phyloP scores from a whole-genome alignment of 257 asterid species.

The Solanum sejunctum region DNA sequence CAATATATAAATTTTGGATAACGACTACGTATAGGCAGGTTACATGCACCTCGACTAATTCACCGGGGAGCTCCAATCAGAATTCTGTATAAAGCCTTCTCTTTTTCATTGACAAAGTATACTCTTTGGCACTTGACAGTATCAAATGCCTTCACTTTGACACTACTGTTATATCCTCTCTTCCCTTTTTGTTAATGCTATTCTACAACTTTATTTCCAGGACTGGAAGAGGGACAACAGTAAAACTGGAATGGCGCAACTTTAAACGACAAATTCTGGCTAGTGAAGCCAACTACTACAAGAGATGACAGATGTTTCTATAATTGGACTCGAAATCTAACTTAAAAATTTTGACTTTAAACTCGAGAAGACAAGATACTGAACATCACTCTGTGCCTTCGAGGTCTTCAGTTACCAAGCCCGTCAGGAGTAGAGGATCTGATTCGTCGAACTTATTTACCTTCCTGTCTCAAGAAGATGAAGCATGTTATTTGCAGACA shows the following conservation, averaged over 20 bases:
- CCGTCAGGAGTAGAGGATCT: slow-evolving; percentile 30
- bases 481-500: neutral
- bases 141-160: neutral
- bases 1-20: neutral
- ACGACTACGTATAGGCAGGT: neutral
- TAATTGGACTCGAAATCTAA: neutral
- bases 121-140: neutral
- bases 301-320: neutral
- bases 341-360: neutral
- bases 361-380: neutral
- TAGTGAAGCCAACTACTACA: neutral
- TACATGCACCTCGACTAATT: neutral
- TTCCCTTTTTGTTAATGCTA: neutral
- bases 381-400: slow-evolving; percentile 31
- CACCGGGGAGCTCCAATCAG: neutral
- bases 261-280: neutral
- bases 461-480: slow-evolving; percentile 11
- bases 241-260: neutral
- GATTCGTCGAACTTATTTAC: slow-evolving; percentile 28
- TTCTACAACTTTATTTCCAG: neutral
- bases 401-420: slow-evolving; percentile 19
- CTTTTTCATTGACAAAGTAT: neutral
- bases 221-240: neutral
- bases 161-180: neutral
- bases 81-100: neutral